Conservation (phyloP, 2,329 filamentous ascomycete species). For the Penicillium sp. region DNA sequence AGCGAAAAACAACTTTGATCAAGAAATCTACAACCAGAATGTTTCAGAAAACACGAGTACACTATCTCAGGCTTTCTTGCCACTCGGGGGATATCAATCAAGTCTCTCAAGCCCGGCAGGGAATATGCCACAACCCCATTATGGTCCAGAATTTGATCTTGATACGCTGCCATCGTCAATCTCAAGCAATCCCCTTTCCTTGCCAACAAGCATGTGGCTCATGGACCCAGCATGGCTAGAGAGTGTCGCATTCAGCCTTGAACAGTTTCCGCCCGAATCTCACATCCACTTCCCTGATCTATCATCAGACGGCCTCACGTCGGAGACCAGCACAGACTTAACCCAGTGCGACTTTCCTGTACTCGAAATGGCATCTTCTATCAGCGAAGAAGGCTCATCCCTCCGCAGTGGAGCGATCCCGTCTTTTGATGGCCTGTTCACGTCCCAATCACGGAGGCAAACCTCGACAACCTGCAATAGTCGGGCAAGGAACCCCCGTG, state of each 20-base stretch:
- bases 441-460: too few species aligned
- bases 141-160: background rate
- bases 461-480: too few species aligned
- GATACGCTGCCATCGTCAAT: too few species aligned
- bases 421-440: background rate
- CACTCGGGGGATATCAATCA: background rate
- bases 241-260: constrained; percentile 1
- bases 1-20: background rate
- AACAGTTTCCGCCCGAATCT: background rate
- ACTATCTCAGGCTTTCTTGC: background rate
- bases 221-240: constrained; percentile 1
- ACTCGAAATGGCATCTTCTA: background rate
- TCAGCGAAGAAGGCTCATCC: background rate
- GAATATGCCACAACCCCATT: too few species aligned
- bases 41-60: background rate
- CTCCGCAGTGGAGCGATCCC: background rate
- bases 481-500: too few species aligned
- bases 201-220: background rate
- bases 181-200: background rate
- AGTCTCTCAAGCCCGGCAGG: too few species aligned
- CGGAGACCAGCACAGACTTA: background rate
- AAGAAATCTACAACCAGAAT: background rate
- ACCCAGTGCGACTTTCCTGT: background rate
- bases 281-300: background rate
- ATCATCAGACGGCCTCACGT: background rate